phyloP scores from a whole-genome alignment of 2,329 filamentous ascomycete species.

The Plenodomus biglobosus region DNA sequence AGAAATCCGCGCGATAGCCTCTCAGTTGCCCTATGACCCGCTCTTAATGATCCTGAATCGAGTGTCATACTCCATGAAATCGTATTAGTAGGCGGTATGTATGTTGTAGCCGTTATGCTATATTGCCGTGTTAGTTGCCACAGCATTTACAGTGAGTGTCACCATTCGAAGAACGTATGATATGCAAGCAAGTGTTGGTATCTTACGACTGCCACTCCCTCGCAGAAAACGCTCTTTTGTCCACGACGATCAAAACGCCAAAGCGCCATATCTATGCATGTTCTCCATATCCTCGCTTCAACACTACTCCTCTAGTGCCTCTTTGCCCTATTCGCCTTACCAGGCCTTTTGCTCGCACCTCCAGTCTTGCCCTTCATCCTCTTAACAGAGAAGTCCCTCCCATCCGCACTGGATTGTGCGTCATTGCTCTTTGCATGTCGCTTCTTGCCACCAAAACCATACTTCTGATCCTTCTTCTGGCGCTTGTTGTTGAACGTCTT shows the following conservation, averaged over 20 bases:
- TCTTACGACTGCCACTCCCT: conserved; percentile 7
- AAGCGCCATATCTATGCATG: conserved; percentile 27
- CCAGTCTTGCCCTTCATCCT: conserved; percentile 71
- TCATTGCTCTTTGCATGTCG: conserved; percentile 87
- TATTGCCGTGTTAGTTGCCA: not conserved
- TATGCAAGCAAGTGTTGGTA: conserved; percentile 14
- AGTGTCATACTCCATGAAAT: not conserved
- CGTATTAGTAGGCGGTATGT: too few species aligned
- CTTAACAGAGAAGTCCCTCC: conserved; percentile 76
- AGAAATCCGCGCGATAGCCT: not conserved
- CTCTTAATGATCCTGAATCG: not conserved
- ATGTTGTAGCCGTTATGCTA: not conserved
- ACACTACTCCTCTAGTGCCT: conserved; percentile 19
- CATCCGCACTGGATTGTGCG: conserved; percentile 76
- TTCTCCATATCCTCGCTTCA: not conserved
- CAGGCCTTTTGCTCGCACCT: conserved; percentile 34
- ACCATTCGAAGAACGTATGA: not conserved
- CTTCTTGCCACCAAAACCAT: conserved; percentile 96
- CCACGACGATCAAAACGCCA: conserved; percentile 21
- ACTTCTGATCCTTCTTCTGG: conserved; percentile 92
- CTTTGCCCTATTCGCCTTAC: conserved; percentile 41
- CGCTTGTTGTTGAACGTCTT: conserved; percentile 67
- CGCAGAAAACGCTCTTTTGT: conserved; percentile 14
- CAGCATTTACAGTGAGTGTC: not conserved
- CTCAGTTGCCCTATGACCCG: not conserved